These are phyloP conservation scores for Podospora pseudopauciseta DNA, from an alignment of 495 filamentous ascomycete species.

Conservation along the genomic window DNA sequence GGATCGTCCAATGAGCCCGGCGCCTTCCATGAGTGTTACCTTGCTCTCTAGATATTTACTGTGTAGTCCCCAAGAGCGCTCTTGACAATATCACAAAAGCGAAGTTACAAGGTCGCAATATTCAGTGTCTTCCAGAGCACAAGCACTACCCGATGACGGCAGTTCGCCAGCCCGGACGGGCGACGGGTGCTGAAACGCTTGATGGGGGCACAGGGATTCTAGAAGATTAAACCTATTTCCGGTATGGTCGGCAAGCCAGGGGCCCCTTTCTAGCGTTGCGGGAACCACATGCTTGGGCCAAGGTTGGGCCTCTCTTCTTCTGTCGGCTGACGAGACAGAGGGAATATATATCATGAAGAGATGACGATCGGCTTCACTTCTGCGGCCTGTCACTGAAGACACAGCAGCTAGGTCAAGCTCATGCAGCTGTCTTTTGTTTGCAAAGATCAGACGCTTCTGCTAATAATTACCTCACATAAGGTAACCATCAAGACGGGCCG, in stretches of 20 bases:
- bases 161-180: background rate
- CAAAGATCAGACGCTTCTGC: background rate
- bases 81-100: background rate
- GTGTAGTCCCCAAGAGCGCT: background rate
- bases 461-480: background rate
- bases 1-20: constrained; percentile 7
- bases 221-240: constrained; percentile 21
- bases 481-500: background rate
- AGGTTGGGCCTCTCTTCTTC: constrained; percentile 1
- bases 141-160: constrained; percentile 3
- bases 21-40: background rate
- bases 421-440: background rate
- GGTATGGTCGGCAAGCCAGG: constrained; percentile 14
- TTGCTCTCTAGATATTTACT: background rate
- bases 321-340: background rate
- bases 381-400: background rate
- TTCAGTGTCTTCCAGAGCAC: background rate
- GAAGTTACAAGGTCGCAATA: constrained; percentile 14
- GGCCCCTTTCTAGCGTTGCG: constrained; percentile 14
- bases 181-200: constrained; percentile 6
- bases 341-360: background rate
- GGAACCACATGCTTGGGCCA: constrained; percentile 15
- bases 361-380: constrained; percentile 3
- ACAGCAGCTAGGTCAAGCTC: background rate
- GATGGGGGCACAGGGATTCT: constrained; percentile 12